A percentile compares a stretch with the other conserved stretches of the same genome.
phyloP scores from a whole-genome alignment of 192 early-diverging fungal species.

The Umbelopsis sp. region DNA sequence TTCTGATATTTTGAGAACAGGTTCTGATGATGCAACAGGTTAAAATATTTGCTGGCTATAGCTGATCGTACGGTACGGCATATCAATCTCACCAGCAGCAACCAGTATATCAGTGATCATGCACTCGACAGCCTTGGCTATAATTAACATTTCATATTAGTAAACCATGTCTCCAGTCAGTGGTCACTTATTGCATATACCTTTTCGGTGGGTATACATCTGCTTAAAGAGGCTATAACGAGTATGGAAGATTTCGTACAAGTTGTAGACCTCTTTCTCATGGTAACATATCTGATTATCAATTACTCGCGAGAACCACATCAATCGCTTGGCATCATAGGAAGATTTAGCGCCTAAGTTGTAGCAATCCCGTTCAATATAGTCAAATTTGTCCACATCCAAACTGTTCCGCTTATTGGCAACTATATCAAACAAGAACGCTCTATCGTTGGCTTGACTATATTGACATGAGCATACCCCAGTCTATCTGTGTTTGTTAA shows the following conservation, averaged over 20 bases:
- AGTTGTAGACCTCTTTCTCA: constrained; percentile 87
- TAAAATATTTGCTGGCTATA: not conserved
- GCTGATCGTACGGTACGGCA: not conserved
- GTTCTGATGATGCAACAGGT: constrained; percentile 39
- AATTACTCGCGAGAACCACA: constrained; percentile 83
- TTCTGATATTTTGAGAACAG: constrained; percentile 58
- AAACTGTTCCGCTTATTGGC: constrained; percentile 92
- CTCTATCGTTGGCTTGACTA: constrained; percentile 46
- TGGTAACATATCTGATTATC: constrained; percentile 89
- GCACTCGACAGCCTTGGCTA: constrained; percentile 72
- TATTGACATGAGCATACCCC: too few relatives aligned
- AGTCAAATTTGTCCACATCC: constrained; percentile 95
- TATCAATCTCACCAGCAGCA: constrained; percentile 51
- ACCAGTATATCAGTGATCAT: constrained; percentile 91
- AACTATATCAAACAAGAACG: constrained; percentile 94
- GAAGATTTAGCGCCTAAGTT: constrained; percentile 69
- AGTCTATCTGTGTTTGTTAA: not conserved
- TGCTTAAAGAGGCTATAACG: constrained; percentile 78
- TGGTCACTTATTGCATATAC: constrained; percentile 35
- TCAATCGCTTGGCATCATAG: constrained; percentile 61
- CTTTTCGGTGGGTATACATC: constrained; percentile 87
- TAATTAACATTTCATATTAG: not conserved
- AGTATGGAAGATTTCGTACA: constrained; percentile 88
- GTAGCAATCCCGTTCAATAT: constrained; percentile 77
- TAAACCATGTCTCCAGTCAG: not conserved